Evolutionary conservation across 1,139 yeast genomes (phyloP).

Genomic region (Eremothecium cymbalariae): DNA sequence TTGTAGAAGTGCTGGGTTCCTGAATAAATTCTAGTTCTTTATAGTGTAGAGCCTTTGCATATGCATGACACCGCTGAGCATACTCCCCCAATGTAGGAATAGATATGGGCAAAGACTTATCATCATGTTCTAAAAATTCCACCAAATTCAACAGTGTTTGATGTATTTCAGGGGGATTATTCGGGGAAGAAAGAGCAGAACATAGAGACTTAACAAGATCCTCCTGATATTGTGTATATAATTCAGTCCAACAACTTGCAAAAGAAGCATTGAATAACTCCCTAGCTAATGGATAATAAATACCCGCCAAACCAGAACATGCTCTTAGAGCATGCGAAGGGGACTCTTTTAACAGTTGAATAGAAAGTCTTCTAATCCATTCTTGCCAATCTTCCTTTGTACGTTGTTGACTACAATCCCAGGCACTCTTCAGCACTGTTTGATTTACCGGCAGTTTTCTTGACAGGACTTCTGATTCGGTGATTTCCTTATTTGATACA

Average conservation of each 20-base stretch:
- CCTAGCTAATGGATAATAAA: slow-evolving; percentile 80
- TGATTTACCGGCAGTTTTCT: slow-evolving; percentile 58
- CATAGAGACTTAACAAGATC: slow-evolving; percentile 82
- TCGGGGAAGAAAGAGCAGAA: slow-evolving; percentile 79
- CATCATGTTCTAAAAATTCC: slow-evolving; percentile 97
- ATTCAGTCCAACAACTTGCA: slow-evolving; percentile 92
- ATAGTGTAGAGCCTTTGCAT: slow-evolving; percentile 93
- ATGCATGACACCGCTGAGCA: slow-evolving; percentile 94
- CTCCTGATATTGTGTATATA: slow-evolving; percentile 87
- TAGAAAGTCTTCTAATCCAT: slow-evolving; percentile 84
- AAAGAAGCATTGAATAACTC: slow-evolving; percentile 92
- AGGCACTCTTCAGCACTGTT: slow-evolving; percentile 51
- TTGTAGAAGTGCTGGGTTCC: slow-evolving; percentile 86
- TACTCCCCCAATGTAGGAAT: slow-evolving; percentile 83
- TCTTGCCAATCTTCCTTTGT: slow-evolving; percentile 97
- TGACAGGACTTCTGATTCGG: slow-evolving; percentile 61
- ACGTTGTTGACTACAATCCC: slow-evolving; percentile 87
- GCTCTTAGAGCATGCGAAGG: slow-evolving; percentile 95
- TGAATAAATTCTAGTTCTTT: slow-evolving; percentile 91
- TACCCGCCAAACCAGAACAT: slow-evolving; percentile 83
- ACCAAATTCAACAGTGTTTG: slow-evolving; percentile 84
- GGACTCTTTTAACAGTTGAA: slow-evolving; percentile 80
- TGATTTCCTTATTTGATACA: slow-evolving; percentile 46
- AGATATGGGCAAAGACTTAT: slow-evolving; percentile 84
- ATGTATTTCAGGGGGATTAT: slow-evolving; percentile 92